phyloP scores from a whole-genome alignment of 345 rosid genomes.

The Eucalyptus melliodora region DNA sequence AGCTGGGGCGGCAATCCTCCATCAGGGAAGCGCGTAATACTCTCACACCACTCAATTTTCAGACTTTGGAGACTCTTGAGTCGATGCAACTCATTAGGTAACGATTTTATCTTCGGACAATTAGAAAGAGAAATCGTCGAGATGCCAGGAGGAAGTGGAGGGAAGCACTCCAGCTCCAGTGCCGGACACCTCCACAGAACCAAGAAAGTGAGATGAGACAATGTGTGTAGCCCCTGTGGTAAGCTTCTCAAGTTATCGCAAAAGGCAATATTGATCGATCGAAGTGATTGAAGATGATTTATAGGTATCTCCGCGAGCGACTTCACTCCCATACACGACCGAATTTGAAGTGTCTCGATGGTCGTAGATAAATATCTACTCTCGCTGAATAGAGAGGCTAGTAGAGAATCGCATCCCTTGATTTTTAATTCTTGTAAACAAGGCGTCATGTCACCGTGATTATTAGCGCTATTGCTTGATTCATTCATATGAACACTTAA shows the following conservation, averaged over 20 bases:
- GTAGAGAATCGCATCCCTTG: accelerated
- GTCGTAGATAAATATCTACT: accelerated
- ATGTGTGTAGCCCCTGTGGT: accelerated
- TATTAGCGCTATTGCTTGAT: accelerated
- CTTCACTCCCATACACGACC: accelerated
- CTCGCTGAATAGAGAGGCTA: accelerated
- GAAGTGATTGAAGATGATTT: background rate
- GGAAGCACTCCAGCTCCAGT: background rate
- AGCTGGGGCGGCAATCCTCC: background rate
- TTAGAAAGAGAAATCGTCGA: accelerated
- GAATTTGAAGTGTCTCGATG: accelerated
- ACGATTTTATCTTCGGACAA: background rate
- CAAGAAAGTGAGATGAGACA: accelerated
- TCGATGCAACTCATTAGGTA: no score
- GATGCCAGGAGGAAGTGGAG: background rate
- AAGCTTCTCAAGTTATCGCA: background rate
- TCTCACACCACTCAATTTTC: accelerated
- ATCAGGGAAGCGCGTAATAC: background rate
- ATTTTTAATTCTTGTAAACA: accelerated
- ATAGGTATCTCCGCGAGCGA: background rate
- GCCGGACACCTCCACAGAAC: accelerated
- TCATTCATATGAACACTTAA: background rate
- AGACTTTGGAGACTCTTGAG: accelerated
- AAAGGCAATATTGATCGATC: accelerated
- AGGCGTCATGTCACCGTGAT: accelerated